These are phyloP conservation scores for Copromyces sp. DNA, from an alignment of 495 filamentous ascomycete genomes.

Conservation along the genomic window DNA sequence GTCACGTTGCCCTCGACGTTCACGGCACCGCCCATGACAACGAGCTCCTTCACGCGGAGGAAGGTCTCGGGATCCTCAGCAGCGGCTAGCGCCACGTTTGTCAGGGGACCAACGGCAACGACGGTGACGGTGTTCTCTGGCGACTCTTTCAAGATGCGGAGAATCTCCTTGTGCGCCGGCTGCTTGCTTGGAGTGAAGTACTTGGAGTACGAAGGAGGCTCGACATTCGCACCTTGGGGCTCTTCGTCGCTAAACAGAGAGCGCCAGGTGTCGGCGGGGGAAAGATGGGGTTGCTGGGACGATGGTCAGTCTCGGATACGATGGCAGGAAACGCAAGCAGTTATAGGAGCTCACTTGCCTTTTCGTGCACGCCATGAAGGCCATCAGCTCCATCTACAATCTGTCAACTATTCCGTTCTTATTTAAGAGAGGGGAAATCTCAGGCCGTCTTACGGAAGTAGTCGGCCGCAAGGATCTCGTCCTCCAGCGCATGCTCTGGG, in stretches of 20 bases:
- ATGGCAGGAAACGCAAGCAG: background rate
- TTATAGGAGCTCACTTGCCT: slow-evolving; percentile 38
- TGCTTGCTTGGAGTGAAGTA: slow-evolving; percentile 63
- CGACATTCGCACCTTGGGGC: slow-evolving; percentile 27
- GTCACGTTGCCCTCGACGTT: slow-evolving; percentile 69
- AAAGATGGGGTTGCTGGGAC: slow-evolving; percentile 73
- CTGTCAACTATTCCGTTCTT: background rate
- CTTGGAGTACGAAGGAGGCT: slow-evolving; percentile 31
- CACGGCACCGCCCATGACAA: slow-evolving; percentile 96
- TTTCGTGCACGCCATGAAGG: slow-evolving; percentile 78
- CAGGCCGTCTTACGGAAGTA: slow-evolving; percentile 59
- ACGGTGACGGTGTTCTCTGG: slow-evolving; percentile 78
- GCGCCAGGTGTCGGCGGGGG: slow-evolving; percentile 74
- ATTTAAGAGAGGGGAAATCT: background rate
- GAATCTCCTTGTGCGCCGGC: slow-evolving; percentile 73
- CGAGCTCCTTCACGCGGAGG: slow-evolving; percentile 76
- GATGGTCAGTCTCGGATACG: slow-evolving; percentile 2
- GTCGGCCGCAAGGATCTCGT: slow-evolving; percentile 74
- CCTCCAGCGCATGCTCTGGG: slow-evolving; percentile 72
- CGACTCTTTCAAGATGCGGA: slow-evolving; percentile 66
- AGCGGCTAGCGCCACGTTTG: slow-evolving; percentile 82
- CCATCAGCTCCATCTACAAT: slow-evolving; percentile 76
- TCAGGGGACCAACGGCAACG: slow-evolving; percentile 80
- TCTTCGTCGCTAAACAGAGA: slow-evolving; percentile 55
- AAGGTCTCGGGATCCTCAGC: slow-evolving; percentile 78